phyloP scores from a whole-genome alignment of 768 basidiomycete species.

The Psilocybe cubensis region DNA sequence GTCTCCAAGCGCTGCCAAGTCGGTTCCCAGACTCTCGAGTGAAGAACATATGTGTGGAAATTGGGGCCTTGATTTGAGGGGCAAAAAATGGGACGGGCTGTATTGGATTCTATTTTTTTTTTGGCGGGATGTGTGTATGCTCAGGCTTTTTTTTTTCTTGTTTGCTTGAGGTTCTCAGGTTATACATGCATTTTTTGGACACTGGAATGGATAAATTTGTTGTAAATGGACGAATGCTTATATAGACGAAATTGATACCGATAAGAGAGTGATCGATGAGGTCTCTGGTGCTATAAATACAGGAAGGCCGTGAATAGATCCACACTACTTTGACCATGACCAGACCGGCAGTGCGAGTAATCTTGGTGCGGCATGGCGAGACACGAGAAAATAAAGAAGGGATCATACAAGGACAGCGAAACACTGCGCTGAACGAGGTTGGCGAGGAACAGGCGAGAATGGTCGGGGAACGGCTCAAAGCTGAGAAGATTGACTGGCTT shows the following conservation, averaged over 20 bases:
- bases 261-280: background rate
- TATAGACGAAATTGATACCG: background rate
- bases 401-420: slow-evolving; percentile 78
- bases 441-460: slow-evolving; percentile 63
- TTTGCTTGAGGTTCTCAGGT: background rate
- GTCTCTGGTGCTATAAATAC: background rate
- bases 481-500: slow-evolving; percentile 58
- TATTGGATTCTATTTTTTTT: background rate
- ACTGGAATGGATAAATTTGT: background rate
- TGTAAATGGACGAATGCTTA: background rate
- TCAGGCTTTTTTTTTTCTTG: background rate
- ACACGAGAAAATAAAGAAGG: slow-evolving; percentile 66
- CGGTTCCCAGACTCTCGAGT: slow-evolving; percentile 66
- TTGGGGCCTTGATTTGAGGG: slow-evolving; percentile 42
- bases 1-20: slow-evolving; percentile 41
- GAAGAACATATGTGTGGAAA: slow-evolving; percentile 50
- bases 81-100: background rate
- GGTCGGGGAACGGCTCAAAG: slow-evolving; percentile 56
- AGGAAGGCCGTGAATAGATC: background rate
- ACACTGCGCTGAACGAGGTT: slow-evolving; percentile 64
- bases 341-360: slow-evolving; percentile 45
- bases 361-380: slow-evolving; percentile 79
- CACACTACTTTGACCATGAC: background rate
- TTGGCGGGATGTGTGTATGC: background rate
- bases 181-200: background rate